These are phyloP conservation scores for Yarrowia divulgata DNA, from an alignment of 805 yeast species.

Conservation along the genomic window DNA sequence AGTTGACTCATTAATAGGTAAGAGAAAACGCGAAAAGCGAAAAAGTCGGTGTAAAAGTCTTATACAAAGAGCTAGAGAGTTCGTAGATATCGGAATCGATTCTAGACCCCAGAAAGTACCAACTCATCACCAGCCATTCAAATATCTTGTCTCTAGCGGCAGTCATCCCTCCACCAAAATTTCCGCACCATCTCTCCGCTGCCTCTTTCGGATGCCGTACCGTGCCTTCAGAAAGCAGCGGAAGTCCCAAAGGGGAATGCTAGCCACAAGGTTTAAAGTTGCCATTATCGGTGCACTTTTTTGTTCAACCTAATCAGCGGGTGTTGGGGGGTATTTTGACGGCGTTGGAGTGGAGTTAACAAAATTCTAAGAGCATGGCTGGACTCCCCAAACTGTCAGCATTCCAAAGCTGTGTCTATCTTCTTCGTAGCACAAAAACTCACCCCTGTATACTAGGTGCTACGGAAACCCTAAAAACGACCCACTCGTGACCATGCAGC, in stretches of 20 bases:
- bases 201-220: constrained; percentile 29
- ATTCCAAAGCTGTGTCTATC: not conserved
- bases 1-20: too few relatives aligned
- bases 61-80: too few relatives aligned
- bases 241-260: constrained; percentile 38
- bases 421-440: not conserved
- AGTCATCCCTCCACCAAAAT: too few relatives aligned
- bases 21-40: too few relatives aligned
- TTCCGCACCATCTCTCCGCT: not conserved
- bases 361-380: too few relatives aligned
- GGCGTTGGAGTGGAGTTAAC: not conserved
- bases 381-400: not conserved
- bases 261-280: constrained; percentile 17
- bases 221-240: not conserved
- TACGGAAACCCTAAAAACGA: not conserved
- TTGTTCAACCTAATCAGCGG: not conserved
- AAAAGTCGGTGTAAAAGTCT: too few relatives aligned
- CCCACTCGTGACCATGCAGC: constrained; percentile 26
- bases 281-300: constrained; percentile 19
- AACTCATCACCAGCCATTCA: too few relatives aligned
- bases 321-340: too few relatives aligned
- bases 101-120: too few relatives aligned
- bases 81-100: too few relatives aligned
- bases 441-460: too few relatives aligned
- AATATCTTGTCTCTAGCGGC: too few relatives aligned